Percentiles rank a stretch among this genome's conserved stretches.
phyloP scores from a whole-genome alignment of 352 stramenopile species.

The Phytophthora quininea region DNA sequence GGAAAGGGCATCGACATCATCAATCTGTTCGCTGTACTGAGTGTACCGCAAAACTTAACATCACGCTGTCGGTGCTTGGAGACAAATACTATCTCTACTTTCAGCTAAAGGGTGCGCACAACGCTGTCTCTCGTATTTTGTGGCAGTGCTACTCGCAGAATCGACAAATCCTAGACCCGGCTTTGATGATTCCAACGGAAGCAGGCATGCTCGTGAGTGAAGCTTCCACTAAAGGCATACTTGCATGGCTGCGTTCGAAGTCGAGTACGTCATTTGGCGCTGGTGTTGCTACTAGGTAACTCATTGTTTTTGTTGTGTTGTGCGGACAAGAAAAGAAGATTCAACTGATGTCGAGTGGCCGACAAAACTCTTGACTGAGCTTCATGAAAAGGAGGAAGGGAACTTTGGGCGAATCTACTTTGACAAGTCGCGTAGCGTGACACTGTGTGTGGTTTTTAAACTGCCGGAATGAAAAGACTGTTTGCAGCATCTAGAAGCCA shows the following conservation, averaged over 20 bases:
- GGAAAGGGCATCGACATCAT: background rate
- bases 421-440: constrained; percentile 5
- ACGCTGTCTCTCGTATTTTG: background rate
- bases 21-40: background rate
- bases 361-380: constrained; percentile 5
- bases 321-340: background rate
- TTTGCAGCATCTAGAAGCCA: constrained; percentile 15
- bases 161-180: background rate
- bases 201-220: constrained; percentile 5
- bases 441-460: constrained; percentile 8
- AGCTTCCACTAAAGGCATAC: constrained; percentile 3
- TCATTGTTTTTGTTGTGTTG: background rate
- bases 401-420: constrained; percentile 9
- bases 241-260: constrained; percentile 4
- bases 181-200: background rate
- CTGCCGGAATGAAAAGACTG: constrained; percentile 8
- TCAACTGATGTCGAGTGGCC: constrained; percentile 1
- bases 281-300: background rate
- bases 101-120: background rate
- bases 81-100: background rate
- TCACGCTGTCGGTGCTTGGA: background rate
- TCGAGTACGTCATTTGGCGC: background rate
- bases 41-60: background rate
- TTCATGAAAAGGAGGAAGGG: background rate
- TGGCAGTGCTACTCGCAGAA: constrained; percentile 10